Base-by-base conservation (phyloP, 495 filamentous ascomycete genomes). In the Daldinia caldariorum region DNA sequence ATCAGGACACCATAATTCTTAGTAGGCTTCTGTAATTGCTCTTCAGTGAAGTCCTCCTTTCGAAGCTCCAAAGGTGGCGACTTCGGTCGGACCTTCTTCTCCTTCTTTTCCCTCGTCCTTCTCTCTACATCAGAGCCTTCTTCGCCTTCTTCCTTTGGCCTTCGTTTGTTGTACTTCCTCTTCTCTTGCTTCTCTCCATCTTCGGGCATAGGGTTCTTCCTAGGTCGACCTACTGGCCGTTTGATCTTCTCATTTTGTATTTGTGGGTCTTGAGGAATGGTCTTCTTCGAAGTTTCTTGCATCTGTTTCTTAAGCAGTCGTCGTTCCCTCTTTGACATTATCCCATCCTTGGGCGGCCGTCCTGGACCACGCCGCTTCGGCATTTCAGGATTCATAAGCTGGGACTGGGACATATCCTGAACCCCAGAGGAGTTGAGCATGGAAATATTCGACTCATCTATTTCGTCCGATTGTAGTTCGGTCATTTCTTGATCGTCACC, bases 1-100 rank as follows among this genome's bases (percentile, higher is more conserved):
- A 97, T 96, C 45, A 98, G 87, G 53, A 92, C 85, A 31, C 94
- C 92, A 77, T 98, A 99, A 71, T 94, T 97, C 67, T 89, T 88
- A 26, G 85, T 86, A 6, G 95, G 95, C 73, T 96, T 95, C 53
- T 89, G 84, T 54, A 98, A 84, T 77, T 97, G 89, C 76, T 97
- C 94, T 39, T 89, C 86, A 10, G 92, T 92, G 69, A 92, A 93
- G 58, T 93, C 90, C 53, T 87, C 86, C 75, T 90, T 86, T 63
- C 89, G 88, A 77, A 94, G 77, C 63, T 83, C 79, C 38, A 85
- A 69, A 6, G 83, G 83, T 50, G 91, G 84, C 29, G 85, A 84
- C 75, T 90, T 91, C 7, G 83, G 81, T 3, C 77, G 73, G 20
- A 83, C 76, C 70, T 88, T 90, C 74, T 87, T 84, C 16, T 82